phyloP scores from a whole-genome alignment of 176 grass and related monocot species.

The Zoysia japonica region DNA sequence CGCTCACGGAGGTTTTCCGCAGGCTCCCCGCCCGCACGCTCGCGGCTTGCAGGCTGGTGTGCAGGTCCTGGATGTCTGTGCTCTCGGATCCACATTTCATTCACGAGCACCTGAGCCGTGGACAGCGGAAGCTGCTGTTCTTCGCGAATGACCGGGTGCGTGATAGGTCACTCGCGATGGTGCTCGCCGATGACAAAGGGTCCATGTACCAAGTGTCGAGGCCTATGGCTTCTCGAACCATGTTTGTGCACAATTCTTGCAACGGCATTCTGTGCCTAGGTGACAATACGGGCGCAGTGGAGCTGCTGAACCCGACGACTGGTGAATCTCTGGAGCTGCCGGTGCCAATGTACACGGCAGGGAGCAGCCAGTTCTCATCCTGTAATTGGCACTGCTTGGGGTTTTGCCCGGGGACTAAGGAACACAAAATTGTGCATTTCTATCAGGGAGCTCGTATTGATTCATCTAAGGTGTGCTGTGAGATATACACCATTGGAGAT shows the following conservation, averaged over 20 bases:
- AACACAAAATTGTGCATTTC: conserved; percentile 63
- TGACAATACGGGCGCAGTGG: conserved; percentile 43
- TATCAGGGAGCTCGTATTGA: conserved; percentile 39
- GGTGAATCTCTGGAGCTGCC: conserved; percentile 43
- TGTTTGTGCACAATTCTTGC: conserved; percentile 65
- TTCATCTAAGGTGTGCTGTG: conserved; percentile 35
- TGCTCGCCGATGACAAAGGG: conserved; percentile 31
- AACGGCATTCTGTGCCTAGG: conserved; percentile 57
- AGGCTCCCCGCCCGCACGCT: conserved; percentile 50
- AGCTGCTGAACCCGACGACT: conserved; percentile 51
- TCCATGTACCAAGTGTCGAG: conserved; percentile 44
- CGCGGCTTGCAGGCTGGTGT: conserved; percentile 48
- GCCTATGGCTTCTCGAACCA: conserved; percentile 24
- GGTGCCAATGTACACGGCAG: conserved; percentile 44
- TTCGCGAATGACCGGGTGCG: conserved; percentile 39
- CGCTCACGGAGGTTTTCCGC: conserved; percentile 52
- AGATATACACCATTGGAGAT: conserved; percentile 48
- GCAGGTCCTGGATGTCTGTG: conserved; percentile 54
- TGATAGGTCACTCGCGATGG: conserved; percentile 40
- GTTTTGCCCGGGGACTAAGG: conserved; percentile 39
- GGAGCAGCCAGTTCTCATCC: conserved; percentile 57
- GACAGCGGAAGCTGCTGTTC: conserved; percentile 47
- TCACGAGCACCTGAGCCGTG: conserved; percentile 33
- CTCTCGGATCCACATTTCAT: conserved; percentile 46
- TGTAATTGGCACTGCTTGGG: conserved; percentile 63